A percentile compares a stretch with the other conserved stretches of the same genome.
These are phyloP conservation scores for Astrephomene gubernaculifera DNA, from an alignment of 139 green algal species.

Conservation along the genomic window DNA sequence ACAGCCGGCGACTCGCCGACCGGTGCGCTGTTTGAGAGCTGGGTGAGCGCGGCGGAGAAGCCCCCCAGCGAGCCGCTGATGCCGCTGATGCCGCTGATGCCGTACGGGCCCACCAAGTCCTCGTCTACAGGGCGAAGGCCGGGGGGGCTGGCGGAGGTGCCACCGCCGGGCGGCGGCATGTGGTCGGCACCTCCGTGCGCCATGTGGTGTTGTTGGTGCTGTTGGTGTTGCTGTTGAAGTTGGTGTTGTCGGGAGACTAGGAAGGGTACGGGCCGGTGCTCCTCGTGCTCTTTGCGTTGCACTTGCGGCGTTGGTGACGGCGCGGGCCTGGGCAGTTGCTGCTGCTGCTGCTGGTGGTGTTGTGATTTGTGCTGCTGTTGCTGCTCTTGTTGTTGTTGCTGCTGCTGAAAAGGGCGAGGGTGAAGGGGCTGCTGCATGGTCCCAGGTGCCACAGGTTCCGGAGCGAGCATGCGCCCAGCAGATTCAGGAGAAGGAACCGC, in stretches of 20 bases:
- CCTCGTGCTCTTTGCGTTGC: too few species aligned
- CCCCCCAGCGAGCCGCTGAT: conserved; percentile 17
- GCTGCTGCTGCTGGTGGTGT: not conserved
- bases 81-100: not conserved
- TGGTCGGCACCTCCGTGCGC: not conserved
- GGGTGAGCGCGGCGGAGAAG: conserved; percentile 9
- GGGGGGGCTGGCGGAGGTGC: not conserved
- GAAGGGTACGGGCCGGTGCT: not conserved
- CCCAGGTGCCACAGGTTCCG: not conserved
- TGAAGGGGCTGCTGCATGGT: not conserved
- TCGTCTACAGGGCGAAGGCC: conserved; percentile 7
- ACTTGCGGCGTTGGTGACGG: too few species aligned
- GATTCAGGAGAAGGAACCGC: too few species aligned
- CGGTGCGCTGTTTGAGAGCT: conserved; percentile 2
- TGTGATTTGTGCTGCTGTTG: not conserved
- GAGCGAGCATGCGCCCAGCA: too few species aligned
- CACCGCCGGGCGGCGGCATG: not conserved
- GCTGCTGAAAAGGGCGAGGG: not conserved
- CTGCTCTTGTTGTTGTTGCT: not conserved
- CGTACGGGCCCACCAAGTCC: not conserved
- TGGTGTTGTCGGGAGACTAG: not conserved
- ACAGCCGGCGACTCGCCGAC: too few species aligned
- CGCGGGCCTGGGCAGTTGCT: too few species aligned
- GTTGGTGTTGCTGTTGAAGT: conserved; percentile 4
- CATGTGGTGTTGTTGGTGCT: not conserved